These are phyloP conservation scores for Flaveria robusta DNA, from an alignment of 129 eudicot species.

Conservation along the genomic window DNA sequence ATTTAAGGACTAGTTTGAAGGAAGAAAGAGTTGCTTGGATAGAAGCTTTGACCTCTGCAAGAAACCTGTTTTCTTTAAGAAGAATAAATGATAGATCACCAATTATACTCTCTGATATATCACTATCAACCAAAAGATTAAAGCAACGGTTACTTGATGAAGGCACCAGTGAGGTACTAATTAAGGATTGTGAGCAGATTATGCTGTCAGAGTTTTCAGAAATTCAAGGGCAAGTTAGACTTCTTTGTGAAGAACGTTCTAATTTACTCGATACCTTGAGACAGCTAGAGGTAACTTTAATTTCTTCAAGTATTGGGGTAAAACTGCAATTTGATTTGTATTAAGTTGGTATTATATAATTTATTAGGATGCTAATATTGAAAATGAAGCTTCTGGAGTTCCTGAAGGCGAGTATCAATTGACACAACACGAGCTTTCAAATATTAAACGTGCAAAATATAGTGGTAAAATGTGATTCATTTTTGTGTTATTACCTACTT, in stretches of 20 bases:
- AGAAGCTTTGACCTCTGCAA: conserved; percentile 66
- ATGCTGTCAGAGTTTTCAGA: conserved; percentile 45
- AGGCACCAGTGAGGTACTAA: conserved; percentile 35
- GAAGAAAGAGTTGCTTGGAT: conserved; percentile 83
- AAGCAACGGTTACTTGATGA: conserved; percentile 49
- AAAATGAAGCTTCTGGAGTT: conserved; percentile 71
- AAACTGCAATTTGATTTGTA: not conserved
- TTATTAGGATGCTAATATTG: conserved; percentile 70
- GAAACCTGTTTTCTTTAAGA: conserved; percentile 58
- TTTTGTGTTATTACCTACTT: not conserved
- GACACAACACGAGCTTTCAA: conserved; percentile 50
- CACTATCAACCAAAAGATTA: conserved; percentile 70
- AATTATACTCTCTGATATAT: conserved; percentile 44
- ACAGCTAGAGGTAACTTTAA: conserved; percentile 38
- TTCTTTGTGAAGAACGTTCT: conserved; percentile 41
- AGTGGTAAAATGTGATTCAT: conserved; percentile 40
- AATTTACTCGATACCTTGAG: conserved; percentile 42
- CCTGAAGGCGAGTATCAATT: conserved; percentile 64
- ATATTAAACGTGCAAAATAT: conserved; percentile 59
- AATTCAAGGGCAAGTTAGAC: conserved; percentile 41
- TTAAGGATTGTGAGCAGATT: conserved; percentile 46
- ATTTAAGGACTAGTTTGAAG: conserved; percentile 64
- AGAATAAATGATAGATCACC: conserved; percentile 53
- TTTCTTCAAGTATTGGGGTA: not conserved
- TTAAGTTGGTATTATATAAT: conserved; percentile 15